A percentile compares a stretch with the other conserved stretches of the same genome.
Conservation (phyloP, 805 yeast species). For the Starmerella cellae region DNA sequence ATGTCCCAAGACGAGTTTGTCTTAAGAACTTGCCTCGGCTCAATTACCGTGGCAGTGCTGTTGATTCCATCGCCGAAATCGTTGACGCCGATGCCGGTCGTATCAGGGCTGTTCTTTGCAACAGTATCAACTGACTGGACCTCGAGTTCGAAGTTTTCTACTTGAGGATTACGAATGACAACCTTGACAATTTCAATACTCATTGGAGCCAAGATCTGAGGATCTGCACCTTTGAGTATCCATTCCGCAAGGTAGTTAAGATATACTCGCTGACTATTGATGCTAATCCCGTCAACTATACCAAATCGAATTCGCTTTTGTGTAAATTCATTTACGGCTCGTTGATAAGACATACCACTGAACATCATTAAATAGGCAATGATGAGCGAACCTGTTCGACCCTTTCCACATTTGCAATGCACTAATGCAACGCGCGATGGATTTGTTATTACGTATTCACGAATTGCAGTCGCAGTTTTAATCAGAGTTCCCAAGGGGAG, state of each 20-base stretch:
- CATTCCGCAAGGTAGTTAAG: constrained; percentile 42
- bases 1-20: background rate
- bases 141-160: constrained; percentile 5
- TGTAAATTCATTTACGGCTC: constrained; percentile 44
- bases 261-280: constrained; percentile 54
- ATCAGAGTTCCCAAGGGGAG: constrained; percentile 49
- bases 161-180: constrained; percentile 11
- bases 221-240: constrained; percentile 7
- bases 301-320: constrained; percentile 41
- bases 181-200: constrained; percentile 5
- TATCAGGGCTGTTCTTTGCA: background rate
- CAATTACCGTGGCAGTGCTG: background rate
- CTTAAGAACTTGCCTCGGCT: too few species aligned
- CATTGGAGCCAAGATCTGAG: background rate
- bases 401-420: constrained; percentile 88
- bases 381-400: constrained; percentile 69
- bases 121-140: constrained; percentile 1
- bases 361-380: constrained; percentile 56
- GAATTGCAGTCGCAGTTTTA: constrained; percentile 34
- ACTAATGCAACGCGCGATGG: constrained; percentile 45
- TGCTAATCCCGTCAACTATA: constrained; percentile 57
- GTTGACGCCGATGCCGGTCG: background rate
- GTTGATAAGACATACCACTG: constrained; percentile 29
- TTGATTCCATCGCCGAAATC: background rate
- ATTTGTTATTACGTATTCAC: constrained; percentile 29